Conservation (phyloP, 2,329 filamentous ascomycete genomes). For the Calonectria multiphialidica region DNA sequence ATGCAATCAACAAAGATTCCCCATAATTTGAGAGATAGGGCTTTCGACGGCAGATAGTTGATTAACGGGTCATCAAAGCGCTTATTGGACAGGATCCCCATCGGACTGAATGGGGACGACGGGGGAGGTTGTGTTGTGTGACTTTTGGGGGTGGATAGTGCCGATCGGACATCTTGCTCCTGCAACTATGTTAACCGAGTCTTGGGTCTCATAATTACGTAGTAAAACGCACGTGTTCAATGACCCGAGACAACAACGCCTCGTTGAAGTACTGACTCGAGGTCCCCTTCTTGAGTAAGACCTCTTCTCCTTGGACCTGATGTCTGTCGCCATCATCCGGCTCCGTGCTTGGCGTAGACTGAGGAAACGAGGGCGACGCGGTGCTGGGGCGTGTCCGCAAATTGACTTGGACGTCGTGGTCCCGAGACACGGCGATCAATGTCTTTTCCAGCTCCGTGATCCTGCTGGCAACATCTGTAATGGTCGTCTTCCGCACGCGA, state of each 20-base stretch:
- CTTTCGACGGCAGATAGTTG: constrained; percentile 42
- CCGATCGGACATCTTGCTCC: constrained; percentile 42
- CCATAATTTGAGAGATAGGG: constrained; percentile 47
- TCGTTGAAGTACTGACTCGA: constrained; percentile 54
- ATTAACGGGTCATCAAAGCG: constrained; percentile 28
- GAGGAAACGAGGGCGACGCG: background rate
- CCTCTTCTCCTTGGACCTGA: constrained; percentile 31
- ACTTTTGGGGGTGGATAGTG: constrained; percentile 34
- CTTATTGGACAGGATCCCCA: constrained; percentile 48
- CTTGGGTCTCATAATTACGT: background rate
- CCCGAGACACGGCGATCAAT: constrained; percentile 31
- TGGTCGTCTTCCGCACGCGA: constrained; percentile 45
- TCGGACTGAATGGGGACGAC: constrained; percentile 46
- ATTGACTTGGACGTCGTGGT: constrained; percentile 10
- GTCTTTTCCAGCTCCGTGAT: constrained; percentile 51
- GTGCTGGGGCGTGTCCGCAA: background rate
- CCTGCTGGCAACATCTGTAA: constrained; percentile 49
- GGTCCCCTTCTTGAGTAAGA: constrained; percentile 48
- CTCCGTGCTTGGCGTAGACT: background rate
- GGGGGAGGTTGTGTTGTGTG: background rate
- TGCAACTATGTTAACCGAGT: background rate
- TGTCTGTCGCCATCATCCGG: background rate
- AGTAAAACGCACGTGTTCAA: constrained; percentile 45
- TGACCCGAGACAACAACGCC: constrained; percentile 49
- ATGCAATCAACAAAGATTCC: constrained; percentile 43